phyloP scores from a whole-genome alignment of 148 eudicot species.

The Chenopodium berlandieri region DNA sequence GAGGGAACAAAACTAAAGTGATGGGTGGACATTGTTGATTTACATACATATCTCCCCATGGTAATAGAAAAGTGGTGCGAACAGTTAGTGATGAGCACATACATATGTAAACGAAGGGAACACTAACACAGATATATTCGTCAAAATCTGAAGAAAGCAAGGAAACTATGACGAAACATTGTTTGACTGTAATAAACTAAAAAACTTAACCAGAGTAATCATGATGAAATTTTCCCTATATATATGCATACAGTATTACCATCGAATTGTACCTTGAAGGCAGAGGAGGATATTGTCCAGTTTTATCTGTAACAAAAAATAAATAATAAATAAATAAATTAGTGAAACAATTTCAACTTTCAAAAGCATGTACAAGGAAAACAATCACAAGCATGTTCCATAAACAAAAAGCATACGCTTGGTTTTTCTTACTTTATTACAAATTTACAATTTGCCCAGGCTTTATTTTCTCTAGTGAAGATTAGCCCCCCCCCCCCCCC shows the following conservation, averaged over 20 bases:
- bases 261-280: constrained; percentile 26
- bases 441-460: not conserved
- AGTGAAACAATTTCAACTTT: constrained; percentile 1
- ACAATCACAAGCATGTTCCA: not conserved
- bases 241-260: not conserved
- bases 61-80: not conserved
- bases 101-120: not conserved
- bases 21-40: not conserved
- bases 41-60: not conserved
- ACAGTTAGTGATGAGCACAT: not conserved
- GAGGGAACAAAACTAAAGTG: not conserved
- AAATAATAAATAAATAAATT: not conserved
- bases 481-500: too few species aligned
- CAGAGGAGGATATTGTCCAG: constrained; percentile 59
- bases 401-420: not conserved
- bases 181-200: not conserved
- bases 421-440: not conserved
- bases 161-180: not conserved
- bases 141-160: constrained; percentile 5
- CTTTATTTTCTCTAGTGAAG: not conserved
- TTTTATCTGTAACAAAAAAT: constrained; percentile 43
- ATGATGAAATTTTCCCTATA: not conserved
- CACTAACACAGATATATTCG: not conserved
- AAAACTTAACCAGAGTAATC: constrained; percentile 3
- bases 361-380: not conserved